Evolutionary conservation across 176 grass and related monocot genomes (phyloP), one percentile per base, ranked within the genome.

Genomic region (Hyparrhenia diplandra): DNA sequence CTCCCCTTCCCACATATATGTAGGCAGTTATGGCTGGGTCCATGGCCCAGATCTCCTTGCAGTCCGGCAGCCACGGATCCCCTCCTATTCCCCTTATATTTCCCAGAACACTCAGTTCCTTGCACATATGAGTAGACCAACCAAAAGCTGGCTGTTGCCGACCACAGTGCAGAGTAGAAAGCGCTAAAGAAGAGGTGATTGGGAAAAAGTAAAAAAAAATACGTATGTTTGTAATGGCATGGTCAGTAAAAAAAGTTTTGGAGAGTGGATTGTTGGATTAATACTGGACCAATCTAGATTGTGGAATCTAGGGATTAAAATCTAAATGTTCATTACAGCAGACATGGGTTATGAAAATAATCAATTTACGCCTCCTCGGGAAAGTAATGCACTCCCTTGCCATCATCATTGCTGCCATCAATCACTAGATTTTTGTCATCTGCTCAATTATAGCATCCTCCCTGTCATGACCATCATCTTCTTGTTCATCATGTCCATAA

Each of bases 321-420:
- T 59, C 55, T 25, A 59, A 23, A 25, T 59, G 55, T 25, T 13
- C n/a, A 59, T 59, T 25, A 5, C 55, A n/a, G n/a, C n/a, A 59
- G 55, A 59, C 55, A 24, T 10, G 1, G 54, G 55, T 27, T 51
- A 64, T 40, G 17, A 59, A 59, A 47, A 59, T 30, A 64, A 51
- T 52, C 30, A 57, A 83, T 84, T 89, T 91, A 94, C 92, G n/a
- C 92, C 72, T 80, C 80, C 86, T 82, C 45, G 68, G 72, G 61
- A 45, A 73, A 69, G 62, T 72, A 72, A 20, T 34, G 79, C 23
- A 43, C 40, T n/a, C 65, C 80, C 62, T 89, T 86, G 39, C 64
- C 61, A 71, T 75, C 80, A 21, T 3, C 31, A 85, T 81, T 78
- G n/a, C n/a, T n/a, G 40, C 43, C 74, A 39, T 63, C 71, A 52